These are phyloP conservation scores for Pichia sp. DNA, from an alignment of 1,139 yeast species.

Conservation along the genomic window DNA sequence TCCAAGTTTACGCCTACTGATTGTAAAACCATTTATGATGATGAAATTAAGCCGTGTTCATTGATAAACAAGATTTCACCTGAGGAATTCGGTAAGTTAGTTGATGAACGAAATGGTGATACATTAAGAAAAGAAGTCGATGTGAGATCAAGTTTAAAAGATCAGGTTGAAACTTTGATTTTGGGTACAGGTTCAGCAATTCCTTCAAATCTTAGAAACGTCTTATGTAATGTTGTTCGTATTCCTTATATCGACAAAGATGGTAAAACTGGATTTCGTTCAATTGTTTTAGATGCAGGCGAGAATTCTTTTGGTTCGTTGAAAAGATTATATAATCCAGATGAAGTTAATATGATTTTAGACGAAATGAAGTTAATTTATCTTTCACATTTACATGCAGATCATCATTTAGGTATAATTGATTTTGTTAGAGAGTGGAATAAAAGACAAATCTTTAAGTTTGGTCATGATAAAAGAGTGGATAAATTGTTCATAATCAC, in stretches of 20 bases:
- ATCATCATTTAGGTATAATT: conserved; percentile 84
- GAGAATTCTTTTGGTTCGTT: conserved; percentile 83
- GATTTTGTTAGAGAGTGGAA: conserved; percentile 70
- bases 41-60: conserved; percentile 30
- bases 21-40: conserved; percentile 35
- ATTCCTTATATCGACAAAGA: conserved; percentile 42
- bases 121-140: conserved; percentile 11
- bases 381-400: conserved; percentile 92
- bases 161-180: conserved; percentile 65
- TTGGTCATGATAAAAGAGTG: conserved; percentile 8
- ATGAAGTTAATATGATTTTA: conserved; percentile 36
- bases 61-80: conserved; percentile 9
- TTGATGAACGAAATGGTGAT: conserved; percentile 1
- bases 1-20: conserved; percentile 4
- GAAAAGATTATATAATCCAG: conserved; percentile 52
- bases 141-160: conserved; percentile 29
- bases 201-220: conserved; percentile 82
- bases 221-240: conserved; percentile 68
- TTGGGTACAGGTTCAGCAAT: conserved; percentile 93
- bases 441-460: conserved; percentile 23
- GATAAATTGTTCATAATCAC: conserved; percentile 48
- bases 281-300: conserved; percentile 79
- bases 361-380: conserved; percentile 59
- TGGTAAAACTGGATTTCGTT: conserved; percentile 33
- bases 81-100: conserved; percentile 9